These are phyloP conservation scores for Pterocarpus santalinus DNA, from an alignment of 306 rosid genomes.

Conservation along the genomic window DNA sequence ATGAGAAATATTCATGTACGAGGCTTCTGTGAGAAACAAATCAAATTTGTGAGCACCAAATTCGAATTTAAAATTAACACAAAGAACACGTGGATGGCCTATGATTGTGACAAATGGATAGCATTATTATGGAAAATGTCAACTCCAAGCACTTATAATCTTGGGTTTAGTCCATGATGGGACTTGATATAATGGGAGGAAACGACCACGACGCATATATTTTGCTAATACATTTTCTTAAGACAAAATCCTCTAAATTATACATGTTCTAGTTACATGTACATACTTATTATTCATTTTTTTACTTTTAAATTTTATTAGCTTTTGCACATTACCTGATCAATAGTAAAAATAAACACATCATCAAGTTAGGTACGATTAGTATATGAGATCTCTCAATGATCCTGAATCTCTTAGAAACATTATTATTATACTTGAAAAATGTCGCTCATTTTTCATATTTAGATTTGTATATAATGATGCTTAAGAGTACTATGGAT, in stretches of 20 bases:
- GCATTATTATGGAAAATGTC: constrained; percentile 55
- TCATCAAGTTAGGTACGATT: too few species aligned
- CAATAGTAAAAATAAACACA: too few species aligned
- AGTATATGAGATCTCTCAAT: too few species aligned
- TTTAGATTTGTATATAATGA: neutral
- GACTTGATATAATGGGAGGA: constrained; percentile 36
- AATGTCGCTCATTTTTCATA: neutral
- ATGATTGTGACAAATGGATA: constrained; percentile 36
- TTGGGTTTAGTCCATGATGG: constrained; percentile 31
- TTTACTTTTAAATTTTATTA: too few species aligned
- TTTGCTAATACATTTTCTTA: neutral
- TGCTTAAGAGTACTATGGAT: constrained; percentile 4
- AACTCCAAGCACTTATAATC: constrained; percentile 50
- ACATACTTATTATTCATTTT: too few species aligned
- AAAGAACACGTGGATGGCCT: constrained; percentile 24
- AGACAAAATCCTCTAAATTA: too few species aligned
- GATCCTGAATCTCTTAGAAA: neutral
- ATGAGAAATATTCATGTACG: constrained; percentile 20
- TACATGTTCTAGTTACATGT: too few species aligned
- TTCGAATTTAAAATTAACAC: neutral
- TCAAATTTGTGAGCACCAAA: neutral
- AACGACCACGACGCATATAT: constrained; percentile 36
- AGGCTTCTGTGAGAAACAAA: neutral
- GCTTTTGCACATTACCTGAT: too few species aligned
- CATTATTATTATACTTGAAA: constrained; percentile 31